These are phyloP conservation scores for Mycothermus thermophilus DNA, from an alignment of 495 filamentous ascomycete genomes.

Conservation along the genomic window DNA sequence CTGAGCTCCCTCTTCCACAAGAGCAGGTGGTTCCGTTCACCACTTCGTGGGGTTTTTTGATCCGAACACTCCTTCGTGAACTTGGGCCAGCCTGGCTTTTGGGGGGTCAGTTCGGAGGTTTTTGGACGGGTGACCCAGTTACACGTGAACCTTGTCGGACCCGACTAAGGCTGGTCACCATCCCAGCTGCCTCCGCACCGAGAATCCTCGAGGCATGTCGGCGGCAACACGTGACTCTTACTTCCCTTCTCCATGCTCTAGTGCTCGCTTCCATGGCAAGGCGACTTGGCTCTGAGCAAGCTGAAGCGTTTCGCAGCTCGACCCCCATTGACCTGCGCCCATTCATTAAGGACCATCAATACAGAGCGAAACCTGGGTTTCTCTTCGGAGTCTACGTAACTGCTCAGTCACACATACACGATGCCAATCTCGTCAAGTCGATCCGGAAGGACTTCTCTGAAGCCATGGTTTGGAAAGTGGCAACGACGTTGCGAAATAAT, in stretches of 20 bases:
- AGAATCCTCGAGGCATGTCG: conserved; percentile 17
- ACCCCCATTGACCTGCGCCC: conserved; percentile 24
- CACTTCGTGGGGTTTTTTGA: conserved; percentile 13
- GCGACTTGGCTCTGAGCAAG: conserved; percentile 8
- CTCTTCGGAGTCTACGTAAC: conserved; percentile 21
- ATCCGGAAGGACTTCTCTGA: conserved; percentile 8
- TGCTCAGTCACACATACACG: conserved; percentile 7
- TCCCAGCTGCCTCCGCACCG: conserved; percentile 7
- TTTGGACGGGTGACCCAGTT: conserved; percentile 21
- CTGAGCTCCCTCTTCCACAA: conserved; percentile 4
- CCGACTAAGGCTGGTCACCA: conserved; percentile 15
- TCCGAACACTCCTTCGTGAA: conserved; percentile 13
- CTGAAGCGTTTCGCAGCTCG: conserved; percentile 12
- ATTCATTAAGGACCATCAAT: conserved; percentile 3
- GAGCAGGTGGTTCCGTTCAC: conserved; percentile 17
- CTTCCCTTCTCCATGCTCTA: conserved; percentile 21
- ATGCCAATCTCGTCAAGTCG: conserved; percentile 3
- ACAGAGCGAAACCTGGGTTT: neutral
- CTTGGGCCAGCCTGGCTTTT: conserved; percentile 9
- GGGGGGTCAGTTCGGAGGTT: neutral
- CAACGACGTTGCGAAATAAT: conserved; percentile 10
- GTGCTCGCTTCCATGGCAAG: conserved; percentile 13
- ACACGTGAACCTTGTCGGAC: conserved; percentile 11
- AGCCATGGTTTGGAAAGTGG: conserved; percentile 16
- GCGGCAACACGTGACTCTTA: conserved; percentile 18